A percentile compares a stretch with the other conserved stretches of the same genome.
Evolutionary conservation across 78 protist genomes (phyloP).

Genomic region (Guillardia theta): DNA sequence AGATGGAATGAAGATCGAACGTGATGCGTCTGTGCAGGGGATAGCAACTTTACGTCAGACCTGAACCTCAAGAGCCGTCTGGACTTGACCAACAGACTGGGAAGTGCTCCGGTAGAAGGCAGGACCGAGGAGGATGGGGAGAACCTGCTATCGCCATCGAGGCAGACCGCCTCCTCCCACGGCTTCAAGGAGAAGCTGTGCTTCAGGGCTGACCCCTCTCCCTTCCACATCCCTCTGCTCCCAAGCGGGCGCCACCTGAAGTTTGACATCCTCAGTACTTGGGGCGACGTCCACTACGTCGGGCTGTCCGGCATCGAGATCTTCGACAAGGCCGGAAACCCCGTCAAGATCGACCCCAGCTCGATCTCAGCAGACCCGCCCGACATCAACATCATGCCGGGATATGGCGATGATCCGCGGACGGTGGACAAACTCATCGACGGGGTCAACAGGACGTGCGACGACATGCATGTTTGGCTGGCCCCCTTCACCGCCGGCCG

Average conservation of each 20-base stretch:
- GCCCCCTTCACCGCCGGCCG: constrained; percentile 71
- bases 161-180: not conserved
- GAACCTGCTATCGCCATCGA: not conserved
- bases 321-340: not conserved
- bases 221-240: not conserved
- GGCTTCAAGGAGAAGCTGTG: not conserved
- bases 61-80: not conserved
- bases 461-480: constrained; percentile 81
- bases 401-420: constrained; percentile 65
- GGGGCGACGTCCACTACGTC: constrained; percentile 78
- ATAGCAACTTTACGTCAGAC: not conserved
- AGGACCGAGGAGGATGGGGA: not conserved
- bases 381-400: constrained; percentile 57
- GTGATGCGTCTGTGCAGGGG: not conserved
- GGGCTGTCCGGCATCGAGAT: constrained; percentile 80
- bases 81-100: not conserved
- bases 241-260: constrained; percentile 41
- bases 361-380: constrained; percentile 62
- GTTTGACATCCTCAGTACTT: constrained; percentile 39
- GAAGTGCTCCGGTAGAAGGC: not conserved
- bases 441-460: constrained; percentile 69
- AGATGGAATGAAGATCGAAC: not conserved
- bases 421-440: constrained; percentile 59
- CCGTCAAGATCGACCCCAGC: not conserved
- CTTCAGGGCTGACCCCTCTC: not conserved